Evolutionary conservation across 148 eudicot genomes (phyloP), one percentile per base, ranked within the genome.

Genomic region (Dysphania ambrosioides): DNA sequence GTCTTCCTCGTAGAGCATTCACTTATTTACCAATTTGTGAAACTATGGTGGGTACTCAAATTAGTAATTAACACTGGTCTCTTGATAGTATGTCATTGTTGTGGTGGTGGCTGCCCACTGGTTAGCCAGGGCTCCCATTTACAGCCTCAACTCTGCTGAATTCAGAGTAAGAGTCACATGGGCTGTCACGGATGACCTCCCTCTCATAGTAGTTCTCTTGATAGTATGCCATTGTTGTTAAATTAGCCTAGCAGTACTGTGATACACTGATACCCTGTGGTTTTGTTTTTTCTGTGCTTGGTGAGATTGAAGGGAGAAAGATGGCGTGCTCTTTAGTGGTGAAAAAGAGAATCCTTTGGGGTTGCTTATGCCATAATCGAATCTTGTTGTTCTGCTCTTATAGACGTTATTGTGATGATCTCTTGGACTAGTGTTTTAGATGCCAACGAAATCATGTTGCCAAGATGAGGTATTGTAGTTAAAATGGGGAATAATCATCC

Each of bases 121-220:
- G 71, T 35, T 74, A 74, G 61, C 71, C 51, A n/a, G 62, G 24
- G 38, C 66, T 73, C 4, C 68, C 69, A 62, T 73, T 62, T 41
- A 29, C 70, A 66, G 26, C 76, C 59, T 73, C 59, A 21, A 73
- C 68, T 31, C 76, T 73, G 68, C 30, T 66, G 70, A 67, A 79
- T 65, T 35, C 81, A 68, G 77, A 68, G 81, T 35, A 79, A n/a
- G 77, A 79, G 70, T 79, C 77, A 49, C 56, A 68, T 68, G 81
- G 77, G 8, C 27, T 36, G 18, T 69, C 81, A 60, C 63, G 74
- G 66, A 79, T 27, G 51, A 79, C 73, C 73, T 73, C 81, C 21
- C 41, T 79, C 40, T 68, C 77, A 27, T 73, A 73, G 77, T 79
- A 79, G 57, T 59, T 72, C 47, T 49, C 58, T 40, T 23, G 66